phyloP scores from a whole-genome alignment of 306 rosid species.

The Prunus kanzakura region DNA sequence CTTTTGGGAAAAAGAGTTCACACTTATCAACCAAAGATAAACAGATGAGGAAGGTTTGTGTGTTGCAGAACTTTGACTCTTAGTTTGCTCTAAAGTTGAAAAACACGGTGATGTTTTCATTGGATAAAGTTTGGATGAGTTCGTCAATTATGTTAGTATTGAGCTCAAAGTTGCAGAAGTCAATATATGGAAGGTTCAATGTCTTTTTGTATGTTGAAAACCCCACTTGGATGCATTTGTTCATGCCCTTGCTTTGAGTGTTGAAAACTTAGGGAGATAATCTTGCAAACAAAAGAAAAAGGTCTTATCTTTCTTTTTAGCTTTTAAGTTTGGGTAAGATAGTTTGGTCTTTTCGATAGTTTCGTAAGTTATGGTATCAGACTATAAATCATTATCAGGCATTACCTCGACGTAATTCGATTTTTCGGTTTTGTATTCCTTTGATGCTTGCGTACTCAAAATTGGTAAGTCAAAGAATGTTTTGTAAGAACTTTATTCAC shows the following conservation, averaged over 20 bases:
- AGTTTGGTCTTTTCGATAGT: no score
- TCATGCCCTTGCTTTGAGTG: background rate
- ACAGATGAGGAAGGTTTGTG: background rate
- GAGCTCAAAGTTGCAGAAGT: background rate
- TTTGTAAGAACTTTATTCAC: no score
- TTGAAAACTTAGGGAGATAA: background rate
- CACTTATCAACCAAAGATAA: background rate
- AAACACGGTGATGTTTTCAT: background rate
- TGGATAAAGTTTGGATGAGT: background rate
- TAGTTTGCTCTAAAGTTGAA: background rate
- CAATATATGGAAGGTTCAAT: background rate
- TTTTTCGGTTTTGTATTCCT: background rate
- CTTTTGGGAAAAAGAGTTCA: background rate
- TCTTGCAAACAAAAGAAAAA: background rate
- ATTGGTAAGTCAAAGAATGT: no score
- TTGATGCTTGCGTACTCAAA: no score
- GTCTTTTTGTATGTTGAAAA: background rate
- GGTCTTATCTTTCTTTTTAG: background rate
- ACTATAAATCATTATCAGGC: background rate
- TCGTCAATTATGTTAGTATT: background rate
- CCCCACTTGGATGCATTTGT: background rate
- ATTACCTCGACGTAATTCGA: background rate
- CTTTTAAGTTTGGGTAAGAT: no score
- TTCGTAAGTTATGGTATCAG: no score
- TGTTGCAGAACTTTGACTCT: background rate